A percentile compares a stretch with the other conserved stretches of the same genome.
These are phyloP conservation scores for Ascochyta rabiei DNA, from an alignment of 2,329 filamentous ascomycete genomes.

Conservation along the genomic window DNA sequence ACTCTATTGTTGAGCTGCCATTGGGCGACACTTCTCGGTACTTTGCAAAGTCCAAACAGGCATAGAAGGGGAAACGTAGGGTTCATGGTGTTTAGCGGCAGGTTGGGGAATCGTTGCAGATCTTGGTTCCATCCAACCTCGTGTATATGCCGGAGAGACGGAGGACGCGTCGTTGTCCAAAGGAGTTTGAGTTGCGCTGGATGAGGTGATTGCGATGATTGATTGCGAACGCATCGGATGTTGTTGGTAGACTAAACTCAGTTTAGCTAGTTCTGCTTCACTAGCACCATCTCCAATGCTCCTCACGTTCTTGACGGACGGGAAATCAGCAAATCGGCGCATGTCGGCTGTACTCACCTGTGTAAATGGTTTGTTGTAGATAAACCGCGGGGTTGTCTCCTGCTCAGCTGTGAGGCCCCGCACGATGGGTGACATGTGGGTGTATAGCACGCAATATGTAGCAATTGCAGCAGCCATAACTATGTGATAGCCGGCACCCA, in stretches of 20 bases:
- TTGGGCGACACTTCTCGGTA: slow-evolving; percentile 35
- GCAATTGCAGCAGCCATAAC: neutral
- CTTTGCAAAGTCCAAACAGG: slow-evolving; percentile 31
- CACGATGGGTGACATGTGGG: slow-evolving; percentile 4
- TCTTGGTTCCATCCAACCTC: neutral
- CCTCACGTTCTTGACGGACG: neutral
- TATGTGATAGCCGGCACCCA: neutral
- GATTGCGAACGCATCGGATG: slow-evolving; percentile 6
- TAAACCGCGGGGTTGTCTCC: neutral
- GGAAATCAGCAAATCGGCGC: slow-evolving; percentile 8
- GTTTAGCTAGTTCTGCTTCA: neutral
- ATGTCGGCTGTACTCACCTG: neutral
- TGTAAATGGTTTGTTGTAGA: neutral
- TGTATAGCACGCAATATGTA: slow-evolving; percentile 16
- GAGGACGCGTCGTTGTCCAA: neutral
- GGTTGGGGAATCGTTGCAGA: neutral
- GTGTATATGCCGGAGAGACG: no score
- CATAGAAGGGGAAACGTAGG: neutral
- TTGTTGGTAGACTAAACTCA: neutral
- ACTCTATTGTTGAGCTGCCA: slow-evolving; percentile 34
- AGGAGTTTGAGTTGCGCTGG: neutral
- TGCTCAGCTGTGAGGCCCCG: neutral
- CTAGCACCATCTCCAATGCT: neutral
- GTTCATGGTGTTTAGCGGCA: neutral
- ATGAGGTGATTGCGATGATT: slow-evolving; percentile 12